Base-by-base conservation (phyloP, 306 rosid species). In the Glycine tomentella region DNA sequence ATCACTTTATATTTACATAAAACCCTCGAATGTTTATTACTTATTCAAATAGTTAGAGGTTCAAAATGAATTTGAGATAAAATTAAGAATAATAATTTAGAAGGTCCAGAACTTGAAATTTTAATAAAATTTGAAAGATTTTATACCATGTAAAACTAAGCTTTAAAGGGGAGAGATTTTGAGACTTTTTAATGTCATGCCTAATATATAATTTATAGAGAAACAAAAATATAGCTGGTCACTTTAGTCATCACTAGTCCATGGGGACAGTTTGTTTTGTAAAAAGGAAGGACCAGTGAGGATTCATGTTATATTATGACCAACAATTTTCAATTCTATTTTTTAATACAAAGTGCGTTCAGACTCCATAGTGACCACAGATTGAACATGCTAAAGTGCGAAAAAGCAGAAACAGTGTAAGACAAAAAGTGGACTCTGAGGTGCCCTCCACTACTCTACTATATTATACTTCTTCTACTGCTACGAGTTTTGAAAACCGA, bases 391-490 rank as follows among this genome's bases (percentile, higher is more conserved):
- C 51, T 11, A 49, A 36, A 69, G 77, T 59, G 77, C 44, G 34
- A 5, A 10, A 80, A 80, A 80, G 78, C 73, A 77, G 58, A 53
- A 74, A 69, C 81, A 74, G 61, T 50, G 65, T n/a, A 20, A 16
- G 68, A 51, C 52, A 52, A 36, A 53, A 84, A 48, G 72, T 64
- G 85, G 80, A n/a, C 7, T 61, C 25, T 85, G 80, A 56, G 83
- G 74, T 85, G 85, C 68, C 20, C 51, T 77, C 88, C 88, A 85
- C 85, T 48, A 25, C 2, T 66, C n/a, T n/a, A n/a, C n/a, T 66
- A 25, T 25, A 25, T 2, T 25, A 25, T 25, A 25, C 31, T 25
- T 0, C 31, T 25, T 25, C 9, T 58, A n/a, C 71, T 15, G 75
- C 17, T 14, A 9, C 10, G 10, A 14, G 52, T 15, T 71, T 73